These are phyloP conservation scores for Endotrypanum monterogeii DNA, from an alignment of 208 protist genomes.

Conservation along the genomic window DNA sequence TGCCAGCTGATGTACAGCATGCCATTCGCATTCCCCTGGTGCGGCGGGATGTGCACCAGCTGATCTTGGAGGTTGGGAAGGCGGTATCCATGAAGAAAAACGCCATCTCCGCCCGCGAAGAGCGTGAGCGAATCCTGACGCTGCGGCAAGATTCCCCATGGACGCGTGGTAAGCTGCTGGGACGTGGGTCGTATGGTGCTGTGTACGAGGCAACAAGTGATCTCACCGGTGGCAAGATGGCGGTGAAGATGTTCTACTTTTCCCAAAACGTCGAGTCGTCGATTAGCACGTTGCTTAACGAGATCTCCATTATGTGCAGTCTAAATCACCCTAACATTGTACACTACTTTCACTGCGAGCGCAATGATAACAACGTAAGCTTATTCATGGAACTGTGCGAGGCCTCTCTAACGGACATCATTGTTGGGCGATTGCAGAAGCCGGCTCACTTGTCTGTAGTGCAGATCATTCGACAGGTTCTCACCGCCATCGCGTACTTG, in stretches of 20 bases:
- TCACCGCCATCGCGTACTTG: conserved; percentile 96
- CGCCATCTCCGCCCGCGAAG: conserved; percentile 72
- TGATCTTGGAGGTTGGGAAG: conserved; percentile 82
- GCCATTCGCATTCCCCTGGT: conserved; percentile 75
- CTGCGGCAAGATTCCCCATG: conserved; percentile 90
- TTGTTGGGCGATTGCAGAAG: conserved; percentile 51
- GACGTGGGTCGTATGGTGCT: conserved; percentile 86
- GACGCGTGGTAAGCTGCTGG: conserved; percentile 87
- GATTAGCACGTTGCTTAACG: conserved; percentile 85
- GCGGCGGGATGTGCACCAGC: conserved; percentile 64
- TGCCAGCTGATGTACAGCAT: conserved; percentile 63
- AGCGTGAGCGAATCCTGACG: conserved; percentile 88
- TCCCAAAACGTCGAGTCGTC: conserved; percentile 62
- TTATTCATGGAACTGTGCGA: conserved; percentile 94
- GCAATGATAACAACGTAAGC: conserved; percentile 82
- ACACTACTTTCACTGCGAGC: conserved; percentile 92
- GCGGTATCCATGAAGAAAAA: conserved; percentile 83
- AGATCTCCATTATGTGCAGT: conserved; percentile 92
- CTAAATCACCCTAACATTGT: conserved; percentile 93
- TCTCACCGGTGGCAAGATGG: conserved; percentile 93
- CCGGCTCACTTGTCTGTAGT: conserved; percentile 64
- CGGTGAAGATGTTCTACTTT: conserved; percentile 94
- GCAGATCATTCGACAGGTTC: conserved; percentile 92
- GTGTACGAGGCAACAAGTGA: conserved; percentile 92
- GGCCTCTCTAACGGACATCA: conserved; percentile 83